Conservation (phyloP, 164 flowering plant species). For the Macadamia tetraphylla region DNA sequence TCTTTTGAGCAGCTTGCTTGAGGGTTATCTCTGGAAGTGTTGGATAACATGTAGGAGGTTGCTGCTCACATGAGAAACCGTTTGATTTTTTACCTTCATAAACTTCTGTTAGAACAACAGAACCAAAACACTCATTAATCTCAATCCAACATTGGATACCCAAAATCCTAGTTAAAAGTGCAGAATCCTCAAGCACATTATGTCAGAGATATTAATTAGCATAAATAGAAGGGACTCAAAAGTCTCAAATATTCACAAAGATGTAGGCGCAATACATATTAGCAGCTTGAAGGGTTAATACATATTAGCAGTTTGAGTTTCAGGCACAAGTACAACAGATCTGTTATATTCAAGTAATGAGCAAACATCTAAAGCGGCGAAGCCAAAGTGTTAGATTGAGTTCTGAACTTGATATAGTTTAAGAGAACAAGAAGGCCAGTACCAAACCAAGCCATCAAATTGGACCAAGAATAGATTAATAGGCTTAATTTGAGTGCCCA, state of each 20-base stretch:
- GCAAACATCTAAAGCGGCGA: too few species aligned
- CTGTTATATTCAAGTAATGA: too few species aligned
- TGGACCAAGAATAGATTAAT: too few species aligned
- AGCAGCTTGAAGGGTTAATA: not conserved
- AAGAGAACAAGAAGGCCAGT: too few species aligned
- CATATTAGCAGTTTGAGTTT: not conserved
- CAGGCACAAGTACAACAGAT: too few species aligned
- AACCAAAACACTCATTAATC: not conserved
- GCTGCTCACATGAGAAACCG: constrained; percentile 26
- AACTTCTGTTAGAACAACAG: constrained; percentile 5
- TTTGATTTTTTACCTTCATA: constrained; percentile 6
- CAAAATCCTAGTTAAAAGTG: not conserved
- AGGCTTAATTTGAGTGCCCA: too few species aligned
- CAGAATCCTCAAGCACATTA: not conserved
- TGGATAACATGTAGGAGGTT: constrained; percentile 5
- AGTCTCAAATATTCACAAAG: too few species aligned
- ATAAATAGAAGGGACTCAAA: not conserved
- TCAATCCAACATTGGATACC: not conserved
- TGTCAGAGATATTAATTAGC: not conserved
- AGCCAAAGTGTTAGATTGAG: too few species aligned
- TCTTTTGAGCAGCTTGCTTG: constrained; percentile 6
- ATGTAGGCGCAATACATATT: not conserved
- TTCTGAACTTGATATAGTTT: too few species aligned
- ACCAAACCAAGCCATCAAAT: too few species aligned
- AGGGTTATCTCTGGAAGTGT: constrained; percentile 12